Conservation (phyloP, 2,329 filamentous ascomycete species). For the Fusarium succisae region DNA sequence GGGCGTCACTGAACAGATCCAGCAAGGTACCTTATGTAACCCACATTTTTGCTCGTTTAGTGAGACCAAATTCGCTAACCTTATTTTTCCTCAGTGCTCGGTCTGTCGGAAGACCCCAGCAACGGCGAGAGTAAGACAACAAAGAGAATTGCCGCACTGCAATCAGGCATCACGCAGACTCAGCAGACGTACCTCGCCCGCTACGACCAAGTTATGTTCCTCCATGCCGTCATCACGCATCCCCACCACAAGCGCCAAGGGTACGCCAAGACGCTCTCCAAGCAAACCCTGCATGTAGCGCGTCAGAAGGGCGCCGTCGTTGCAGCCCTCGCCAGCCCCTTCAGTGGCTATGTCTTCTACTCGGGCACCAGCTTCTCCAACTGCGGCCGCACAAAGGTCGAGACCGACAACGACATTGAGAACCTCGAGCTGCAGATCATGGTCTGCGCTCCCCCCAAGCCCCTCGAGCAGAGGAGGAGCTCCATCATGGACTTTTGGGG, state of each 20-base stretch:
- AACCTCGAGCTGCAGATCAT: slow-evolving; percentile 34
- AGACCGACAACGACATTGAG: slow-evolving; percentile 26
- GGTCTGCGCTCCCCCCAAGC: slow-evolving; percentile 23
- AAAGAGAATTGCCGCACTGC: slow-evolving; percentile 24
- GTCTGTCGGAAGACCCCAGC: background rate
- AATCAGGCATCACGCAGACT: slow-evolving; percentile 25
- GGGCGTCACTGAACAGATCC: slow-evolving; percentile 17
- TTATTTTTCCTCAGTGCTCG: slow-evolving; percentile 7
- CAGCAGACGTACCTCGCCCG: slow-evolving; percentile 32
- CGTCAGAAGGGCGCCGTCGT: slow-evolving; percentile 28
- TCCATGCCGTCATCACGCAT: slow-evolving; percentile 38
- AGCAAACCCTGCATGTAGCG: slow-evolving; percentile 26
- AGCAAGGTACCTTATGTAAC: slow-evolving; percentile 1
- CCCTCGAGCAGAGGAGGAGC: slow-evolving; percentile 24
- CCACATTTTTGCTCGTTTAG: background rate
- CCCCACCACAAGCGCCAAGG: slow-evolving; percentile 33
- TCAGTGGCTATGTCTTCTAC: slow-evolving; percentile 36
- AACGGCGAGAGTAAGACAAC: slow-evolving; percentile 18
- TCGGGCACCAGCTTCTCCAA: slow-evolving; percentile 33
- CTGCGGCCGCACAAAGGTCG: slow-evolving; percentile 32
- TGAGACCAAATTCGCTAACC: background rate
- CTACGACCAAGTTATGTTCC: slow-evolving; percentile 26
- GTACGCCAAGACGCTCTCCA: slow-evolving; percentile 32
- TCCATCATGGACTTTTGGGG: slow-evolving; percentile 31
- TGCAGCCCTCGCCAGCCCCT: slow-evolving; percentile 22